Evolutionary conservation across 1,139 yeast genomes (phyloP).

Genomic region (Yamadazyma taylorii): DNA sequence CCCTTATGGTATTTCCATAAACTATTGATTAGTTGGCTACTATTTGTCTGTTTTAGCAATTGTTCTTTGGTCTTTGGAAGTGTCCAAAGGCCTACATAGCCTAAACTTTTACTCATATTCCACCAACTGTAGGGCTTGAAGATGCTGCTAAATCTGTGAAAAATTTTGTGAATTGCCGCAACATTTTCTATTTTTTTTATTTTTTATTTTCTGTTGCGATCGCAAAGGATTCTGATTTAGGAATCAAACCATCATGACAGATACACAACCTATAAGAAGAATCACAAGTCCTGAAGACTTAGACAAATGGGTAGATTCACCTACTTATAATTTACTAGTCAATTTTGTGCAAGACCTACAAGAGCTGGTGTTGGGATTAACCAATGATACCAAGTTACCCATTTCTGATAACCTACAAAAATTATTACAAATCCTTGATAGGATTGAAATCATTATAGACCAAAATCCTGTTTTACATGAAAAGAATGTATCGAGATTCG

Average conservation of each 20-base stretch:
- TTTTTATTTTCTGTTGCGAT: no score
- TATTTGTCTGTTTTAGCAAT: not conserved
- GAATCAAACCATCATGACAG: not conserved
- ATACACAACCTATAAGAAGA: slow-evolving; percentile 47
- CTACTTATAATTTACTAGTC: slow-evolving; percentile 50
- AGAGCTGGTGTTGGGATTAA: slow-evolving; percentile 64
- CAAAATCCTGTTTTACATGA: slow-evolving; percentile 69
- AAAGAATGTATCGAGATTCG: slow-evolving; percentile 76
- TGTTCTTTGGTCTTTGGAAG: slow-evolving; percentile 2
- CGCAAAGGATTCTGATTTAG: no score
- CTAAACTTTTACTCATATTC: no score
- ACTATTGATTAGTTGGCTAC: not conserved
- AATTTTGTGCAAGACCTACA: slow-evolving; percentile 62
- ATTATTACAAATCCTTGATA: slow-evolving; percentile 42
- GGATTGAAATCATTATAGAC: slow-evolving; percentile 46
- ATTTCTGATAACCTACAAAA: slow-evolving; percentile 30
- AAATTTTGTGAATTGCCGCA: not conserved
- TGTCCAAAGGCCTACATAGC: not conserved
- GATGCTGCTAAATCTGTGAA: no score
- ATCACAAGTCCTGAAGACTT: slow-evolving; percentile 64
- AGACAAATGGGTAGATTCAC: slow-evolving; percentile 57
- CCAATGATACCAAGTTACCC: slow-evolving; percentile 44
- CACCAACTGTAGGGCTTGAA: no score
- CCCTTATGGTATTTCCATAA: slow-evolving; percentile 8
- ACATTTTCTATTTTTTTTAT: not conserved